Conservation (phyloP, 345 rosid species). For the Luvunga scandens region DNA sequence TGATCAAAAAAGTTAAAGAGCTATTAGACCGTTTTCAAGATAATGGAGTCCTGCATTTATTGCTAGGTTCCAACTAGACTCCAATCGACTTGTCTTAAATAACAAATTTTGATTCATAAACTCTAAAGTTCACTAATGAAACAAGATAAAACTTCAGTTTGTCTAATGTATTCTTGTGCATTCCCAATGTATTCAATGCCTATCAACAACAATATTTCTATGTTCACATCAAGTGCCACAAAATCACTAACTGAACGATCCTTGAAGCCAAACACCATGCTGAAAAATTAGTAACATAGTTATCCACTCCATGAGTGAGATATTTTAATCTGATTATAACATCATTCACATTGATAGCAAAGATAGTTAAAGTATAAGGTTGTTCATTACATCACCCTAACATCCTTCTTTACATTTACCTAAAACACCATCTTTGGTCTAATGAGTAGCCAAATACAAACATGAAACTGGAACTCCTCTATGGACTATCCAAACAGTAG, state of each 20-base stretch:
- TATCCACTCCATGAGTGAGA: neutral
- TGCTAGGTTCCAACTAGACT: neutral
- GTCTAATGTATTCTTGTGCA: neutral
- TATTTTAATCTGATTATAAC: neutral
- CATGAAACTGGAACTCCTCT: no score
- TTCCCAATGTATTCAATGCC: neutral
- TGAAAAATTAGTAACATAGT: neutral
- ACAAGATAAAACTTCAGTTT: neutral
- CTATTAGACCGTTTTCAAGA: neutral
- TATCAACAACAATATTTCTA: neutral
- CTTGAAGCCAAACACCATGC: neutral
- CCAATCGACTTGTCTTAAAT: neutral
- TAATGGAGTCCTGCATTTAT: neutral
- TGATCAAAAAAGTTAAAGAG: neutral
- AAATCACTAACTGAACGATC: neutral
- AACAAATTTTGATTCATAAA: neutral
- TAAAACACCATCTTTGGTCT: neutral
- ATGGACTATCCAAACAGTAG: neutral
- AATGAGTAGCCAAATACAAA: no score
- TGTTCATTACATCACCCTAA: neutral
- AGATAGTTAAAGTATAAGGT: neutral
- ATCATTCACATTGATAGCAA: neutral
- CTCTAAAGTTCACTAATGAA: neutral
- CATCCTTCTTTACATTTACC: neutral
- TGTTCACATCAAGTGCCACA: neutral